Conservation (phyloP, 129 eudicot genomes). For the carrot (Daucus carota) region DNA sequence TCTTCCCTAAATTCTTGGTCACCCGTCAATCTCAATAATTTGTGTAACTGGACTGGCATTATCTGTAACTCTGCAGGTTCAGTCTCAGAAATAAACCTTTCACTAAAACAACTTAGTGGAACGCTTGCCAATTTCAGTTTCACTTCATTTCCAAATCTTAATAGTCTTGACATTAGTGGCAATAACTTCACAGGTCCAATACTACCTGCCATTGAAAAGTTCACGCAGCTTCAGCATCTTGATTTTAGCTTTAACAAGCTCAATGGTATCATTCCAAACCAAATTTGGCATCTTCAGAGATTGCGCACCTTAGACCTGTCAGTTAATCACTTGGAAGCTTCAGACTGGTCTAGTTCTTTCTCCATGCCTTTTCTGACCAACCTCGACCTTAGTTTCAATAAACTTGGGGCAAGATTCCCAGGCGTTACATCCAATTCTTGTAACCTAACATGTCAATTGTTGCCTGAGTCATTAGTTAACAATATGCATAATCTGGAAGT, state of each 20-base stretch:
- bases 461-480: too few species aligned
- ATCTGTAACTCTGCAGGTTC: conserved; percentile 27
- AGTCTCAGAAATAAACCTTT: conserved; percentile 33
- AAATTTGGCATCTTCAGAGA: background rate
- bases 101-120: conserved; percentile 33
- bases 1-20: too few species aligned
- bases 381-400: background rate
- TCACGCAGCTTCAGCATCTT: conserved; percentile 14
- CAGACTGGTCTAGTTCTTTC: background rate
- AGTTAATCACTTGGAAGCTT: background rate
- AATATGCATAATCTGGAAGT: too few species aligned
- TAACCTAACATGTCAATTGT: too few species aligned
- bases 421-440: conserved; percentile 19
- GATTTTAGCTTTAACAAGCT: background rate
- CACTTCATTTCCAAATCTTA: conserved; percentile 53
- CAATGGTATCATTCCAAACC: background rate
- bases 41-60: too few species aligned
- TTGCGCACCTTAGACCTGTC: background rate
- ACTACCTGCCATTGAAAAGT: conserved; percentile 48
- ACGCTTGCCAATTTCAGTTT: conserved; percentile 37
- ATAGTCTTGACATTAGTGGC: conserved; percentile 27
- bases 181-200: conserved; percentile 40
- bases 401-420: background rate
- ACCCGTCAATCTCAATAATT: too few species aligned
- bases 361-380: background rate